Evolutionary conservation across 345 rosid genomes (phyloP).

Genomic region (Salix dunnii): DNA sequence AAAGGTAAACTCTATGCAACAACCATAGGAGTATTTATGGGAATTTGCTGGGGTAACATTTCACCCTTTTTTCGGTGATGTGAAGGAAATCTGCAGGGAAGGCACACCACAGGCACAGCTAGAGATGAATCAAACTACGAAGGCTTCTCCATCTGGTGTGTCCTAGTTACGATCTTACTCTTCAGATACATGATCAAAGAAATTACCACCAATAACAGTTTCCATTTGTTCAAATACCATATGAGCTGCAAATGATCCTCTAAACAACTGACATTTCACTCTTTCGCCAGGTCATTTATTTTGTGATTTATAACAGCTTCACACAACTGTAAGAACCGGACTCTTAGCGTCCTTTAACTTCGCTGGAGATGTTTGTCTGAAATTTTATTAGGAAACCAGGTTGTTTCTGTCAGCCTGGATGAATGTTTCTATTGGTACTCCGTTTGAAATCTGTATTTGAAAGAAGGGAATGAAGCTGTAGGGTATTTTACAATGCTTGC

Average conservation of each 20-base stretch:
- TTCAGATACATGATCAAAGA: slow-evolving; percentile 13
- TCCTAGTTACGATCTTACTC: slow-evolving; percentile 28
- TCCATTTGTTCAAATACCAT: background rate
- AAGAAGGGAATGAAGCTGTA: background rate
- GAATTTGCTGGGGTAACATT: slow-evolving; percentile 6
- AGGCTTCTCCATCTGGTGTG: slow-evolving; percentile 35
- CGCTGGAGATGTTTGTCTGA: slow-evolving; percentile 1
- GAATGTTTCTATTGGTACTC: background rate
- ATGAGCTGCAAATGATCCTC: slow-evolving; percentile 22
- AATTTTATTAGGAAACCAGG: background rate
- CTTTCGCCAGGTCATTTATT: slow-evolving; percentile 18
- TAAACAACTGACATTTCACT: slow-evolving; percentile 26
- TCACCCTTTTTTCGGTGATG: slow-evolving; percentile 1
- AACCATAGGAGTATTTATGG: slow-evolving; percentile 1
- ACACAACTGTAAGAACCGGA: slow-evolving; percentile 9
- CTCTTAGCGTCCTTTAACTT: slow-evolving; percentile 5
- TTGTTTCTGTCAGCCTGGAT: background rate
- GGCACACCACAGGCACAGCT: slow-evolving; percentile 27
- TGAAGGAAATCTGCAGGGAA: slow-evolving; percentile 44
- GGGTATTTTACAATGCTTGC: background rate
- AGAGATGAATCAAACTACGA: slow-evolving; percentile 30
- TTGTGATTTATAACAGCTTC: slow-evolving; percentile 19
- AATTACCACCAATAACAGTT: background rate
- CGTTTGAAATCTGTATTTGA: background rate
- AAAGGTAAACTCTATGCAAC: slow-evolving; percentile 33